Conservation (phyloP, 2,329 filamentous ascomycete genomes). For the Penicillium sp. region DNA sequence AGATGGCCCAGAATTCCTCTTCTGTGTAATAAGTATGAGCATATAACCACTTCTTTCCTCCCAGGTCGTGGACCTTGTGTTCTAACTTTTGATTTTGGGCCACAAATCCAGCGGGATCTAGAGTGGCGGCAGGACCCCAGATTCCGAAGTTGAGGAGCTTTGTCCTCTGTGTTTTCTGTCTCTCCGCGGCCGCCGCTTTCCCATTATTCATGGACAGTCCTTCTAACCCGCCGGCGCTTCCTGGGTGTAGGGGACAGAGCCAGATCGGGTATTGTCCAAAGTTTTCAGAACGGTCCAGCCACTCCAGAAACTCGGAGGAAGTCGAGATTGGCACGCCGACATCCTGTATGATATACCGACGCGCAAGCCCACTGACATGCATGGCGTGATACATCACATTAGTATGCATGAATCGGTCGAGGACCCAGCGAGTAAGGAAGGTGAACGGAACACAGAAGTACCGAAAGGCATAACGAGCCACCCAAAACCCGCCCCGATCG, state of each 20-base stretch:
- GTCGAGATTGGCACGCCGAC: slow-evolving; percentile 55
- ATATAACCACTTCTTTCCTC: slow-evolving; percentile 83
- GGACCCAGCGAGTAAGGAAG: slow-evolving; percentile 53
- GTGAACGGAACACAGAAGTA: slow-evolving; percentile 62
- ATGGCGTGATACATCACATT: slow-evolving; percentile 61
- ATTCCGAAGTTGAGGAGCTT: slow-evolving; percentile 59
- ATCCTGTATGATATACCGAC: slow-evolving; percentile 61
- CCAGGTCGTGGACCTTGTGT: slow-evolving; percentile 62
- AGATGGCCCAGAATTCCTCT: slow-evolving; percentile 45
- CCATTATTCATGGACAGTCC: not conserved
- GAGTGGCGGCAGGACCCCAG: slow-evolving; percentile 69
- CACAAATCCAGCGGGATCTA: slow-evolving; percentile 57
- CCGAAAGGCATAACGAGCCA: slow-evolving; percentile 56
- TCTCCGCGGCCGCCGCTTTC: not conserved
- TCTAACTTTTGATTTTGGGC: slow-evolving; percentile 68
- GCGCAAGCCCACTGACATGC: slow-evolving; percentile 55
- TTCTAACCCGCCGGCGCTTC: slow-evolving; percentile 10
- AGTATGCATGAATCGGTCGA: slow-evolving; percentile 61
- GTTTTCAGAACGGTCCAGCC: slow-evolving; percentile 38
- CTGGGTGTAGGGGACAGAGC: slow-evolving; percentile 50
- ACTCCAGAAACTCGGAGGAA: slow-evolving; percentile 53
- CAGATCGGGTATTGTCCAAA: slow-evolving; percentile 56
- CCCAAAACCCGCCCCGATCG: slow-evolving; percentile 64
- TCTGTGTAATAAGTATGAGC: slow-evolving; percentile 80
- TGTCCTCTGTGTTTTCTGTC: not conserved